Evolutionary conservation across 2,329 filamentous ascomycete genomes (phyloP).

Genomic region (Esteya vermicola): DNA sequence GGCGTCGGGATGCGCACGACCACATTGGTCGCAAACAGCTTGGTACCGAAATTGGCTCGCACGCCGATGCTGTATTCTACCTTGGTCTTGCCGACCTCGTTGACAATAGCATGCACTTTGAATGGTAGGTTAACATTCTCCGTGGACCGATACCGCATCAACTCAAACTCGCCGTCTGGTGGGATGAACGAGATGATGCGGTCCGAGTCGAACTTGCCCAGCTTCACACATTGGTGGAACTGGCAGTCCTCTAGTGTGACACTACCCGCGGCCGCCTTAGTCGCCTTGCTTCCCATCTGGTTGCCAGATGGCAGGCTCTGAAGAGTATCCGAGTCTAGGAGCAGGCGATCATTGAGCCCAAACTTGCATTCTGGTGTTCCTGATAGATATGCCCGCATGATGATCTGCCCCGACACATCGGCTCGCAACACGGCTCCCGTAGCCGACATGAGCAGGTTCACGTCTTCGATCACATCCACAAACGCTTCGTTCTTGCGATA

Average conservation of each 20-base stretch:
- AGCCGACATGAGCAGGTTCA: conserved; percentile 98
- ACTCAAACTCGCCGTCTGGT: conserved; percentile 92
- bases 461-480: conserved; percentile 97
- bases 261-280: conserved; percentile 85
- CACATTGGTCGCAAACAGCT: conserved; percentile 95
- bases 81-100: conserved; percentile 91
- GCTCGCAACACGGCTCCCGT: conserved; percentile 88
- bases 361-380: conserved; percentile 99
- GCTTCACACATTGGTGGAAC: conserved; percentile 96
- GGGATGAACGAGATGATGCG: conserved; percentile 95
- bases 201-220: conserved; percentile 93
- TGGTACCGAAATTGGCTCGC: conserved; percentile 89
- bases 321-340: conserved; percentile 67
- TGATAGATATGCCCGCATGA: conserved; percentile 95
- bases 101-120: conserved; percentile 97
- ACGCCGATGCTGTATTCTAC: conserved; percentile 98
- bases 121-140: conserved; percentile 98
- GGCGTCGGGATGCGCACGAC: conserved; percentile 89
- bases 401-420: conserved; percentile 92
- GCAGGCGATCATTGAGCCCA: conserved; percentile 84
- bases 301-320: conserved; percentile 59
- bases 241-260: conserved; percentile 97
- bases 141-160: conserved; percentile 96
- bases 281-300: conserved; percentile 69
- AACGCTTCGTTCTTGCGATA: conserved; percentile 99